These are phyloP conservation scores for Suhomyces choctaworum DNA, from an alignment of 1,139 yeast species.

Conservation along the genomic window DNA sequence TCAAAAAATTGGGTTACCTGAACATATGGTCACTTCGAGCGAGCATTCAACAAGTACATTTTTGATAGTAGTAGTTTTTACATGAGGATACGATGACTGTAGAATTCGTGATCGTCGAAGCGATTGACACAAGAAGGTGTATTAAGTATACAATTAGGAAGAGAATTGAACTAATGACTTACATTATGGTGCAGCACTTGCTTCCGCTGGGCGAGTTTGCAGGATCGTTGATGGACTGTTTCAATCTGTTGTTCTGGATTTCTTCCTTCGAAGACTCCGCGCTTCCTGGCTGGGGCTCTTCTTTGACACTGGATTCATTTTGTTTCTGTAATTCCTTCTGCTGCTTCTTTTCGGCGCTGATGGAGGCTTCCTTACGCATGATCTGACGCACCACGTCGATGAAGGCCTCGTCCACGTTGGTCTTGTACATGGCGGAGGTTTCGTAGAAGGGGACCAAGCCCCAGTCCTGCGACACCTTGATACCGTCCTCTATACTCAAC, in stretches of 20 bases:
- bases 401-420: conserved; percentile 90
- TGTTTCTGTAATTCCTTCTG: conserved; percentile 44
- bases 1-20: too few species aligned
- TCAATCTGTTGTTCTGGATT: conserved; percentile 15
- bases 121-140: too few species aligned
- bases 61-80: too few species aligned
- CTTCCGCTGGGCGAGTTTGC: conserved; percentile 12
- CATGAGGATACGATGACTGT: neutral
- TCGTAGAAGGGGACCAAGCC: conserved; percentile 90
- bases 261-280: conserved; percentile 8
- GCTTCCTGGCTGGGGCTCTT: conserved; percentile 2
- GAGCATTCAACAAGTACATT: too few species aligned
- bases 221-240: conserved; percentile 18
- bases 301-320: conserved; percentile 12
- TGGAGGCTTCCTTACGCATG: conserved; percentile 64
- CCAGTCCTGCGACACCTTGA: conserved; percentile 79
- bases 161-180: conserved; percentile 9
- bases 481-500: conserved; percentile 77
- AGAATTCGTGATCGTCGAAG: too few species aligned
- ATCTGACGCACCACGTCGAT: conserved; percentile 87
- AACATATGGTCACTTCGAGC: too few species aligned
- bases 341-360: conserved; percentile 49
- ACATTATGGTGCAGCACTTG: conserved; percentile 21
- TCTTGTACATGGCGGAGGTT: conserved; percentile 88
- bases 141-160: conserved; percentile 11